Percentiles rank a stretch among this genome's conserved stretches.
These are phyloP conservation scores for Ganoderma lucidum DNA, from an alignment of 1,284 basidiomycete species.

Conservation along the genomic window DNA sequence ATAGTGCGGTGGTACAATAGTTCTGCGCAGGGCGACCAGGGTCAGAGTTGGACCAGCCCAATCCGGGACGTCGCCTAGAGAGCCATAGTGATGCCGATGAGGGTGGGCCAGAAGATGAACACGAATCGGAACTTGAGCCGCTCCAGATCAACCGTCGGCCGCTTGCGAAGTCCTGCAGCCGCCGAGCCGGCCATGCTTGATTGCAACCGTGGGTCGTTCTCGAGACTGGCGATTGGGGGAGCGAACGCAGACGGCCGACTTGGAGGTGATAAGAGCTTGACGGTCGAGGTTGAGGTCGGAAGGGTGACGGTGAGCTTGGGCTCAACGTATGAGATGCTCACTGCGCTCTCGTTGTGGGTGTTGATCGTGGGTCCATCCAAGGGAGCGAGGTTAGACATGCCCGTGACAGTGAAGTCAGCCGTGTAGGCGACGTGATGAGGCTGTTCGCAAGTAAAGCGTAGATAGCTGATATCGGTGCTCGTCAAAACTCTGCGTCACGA, in stretches of 20 bases:
- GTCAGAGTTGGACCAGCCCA: conserved; percentile 7
- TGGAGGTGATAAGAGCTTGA: conserved; percentile 31
- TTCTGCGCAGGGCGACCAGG: conserved; percentile 6
- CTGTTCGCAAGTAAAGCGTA: conserved; percentile 41
- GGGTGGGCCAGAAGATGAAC: conserved; percentile 64
- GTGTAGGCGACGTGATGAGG: conserved; percentile 41
- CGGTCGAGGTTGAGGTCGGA: conserved; percentile 33
- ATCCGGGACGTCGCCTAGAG: conserved; percentile 28
- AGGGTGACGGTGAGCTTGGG: conserved; percentile 36
- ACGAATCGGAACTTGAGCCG: conserved; percentile 58
- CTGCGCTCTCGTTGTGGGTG: conserved; percentile 15
- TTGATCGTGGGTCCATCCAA: conserved; percentile 37
- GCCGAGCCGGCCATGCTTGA: conserved; percentile 33
- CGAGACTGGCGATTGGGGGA: conserved; percentile 20
- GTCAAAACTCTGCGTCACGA: neutral
- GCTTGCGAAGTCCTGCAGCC: conserved; percentile 34
- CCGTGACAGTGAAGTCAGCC: conserved; percentile 50
- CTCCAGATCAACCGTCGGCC: conserved; percentile 46
- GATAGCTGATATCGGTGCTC: conserved; percentile 35
- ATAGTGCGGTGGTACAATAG: conserved; percentile 1
- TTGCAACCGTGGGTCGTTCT: conserved; percentile 15
- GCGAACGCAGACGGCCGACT: conserved; percentile 31
- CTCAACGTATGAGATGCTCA: conserved; percentile 30
- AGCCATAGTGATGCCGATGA: conserved; percentile 61
- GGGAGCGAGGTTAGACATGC: conserved; percentile 43